Evolutionary conservation across 352 stramenopile species (phyloP).

Genomic region (Phytopythium ostracodes): DNA sequence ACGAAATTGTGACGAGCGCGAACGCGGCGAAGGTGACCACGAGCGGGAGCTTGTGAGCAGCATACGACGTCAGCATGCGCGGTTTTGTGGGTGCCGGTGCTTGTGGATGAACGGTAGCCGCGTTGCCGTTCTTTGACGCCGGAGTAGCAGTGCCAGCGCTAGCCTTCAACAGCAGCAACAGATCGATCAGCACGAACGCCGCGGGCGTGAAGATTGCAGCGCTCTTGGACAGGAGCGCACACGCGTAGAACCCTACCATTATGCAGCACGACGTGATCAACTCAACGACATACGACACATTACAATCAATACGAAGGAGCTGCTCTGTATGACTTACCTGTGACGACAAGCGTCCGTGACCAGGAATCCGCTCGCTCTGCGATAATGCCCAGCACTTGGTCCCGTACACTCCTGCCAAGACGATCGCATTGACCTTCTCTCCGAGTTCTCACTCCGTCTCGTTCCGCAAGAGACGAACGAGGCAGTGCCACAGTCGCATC

Average conservation of each 20-base stretch:
- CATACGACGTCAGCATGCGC: constrained; percentile 13
- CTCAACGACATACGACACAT: constrained; percentile 8
- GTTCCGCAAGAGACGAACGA: background rate
- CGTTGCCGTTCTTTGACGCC: background rate
- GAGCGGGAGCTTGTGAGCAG: constrained; percentile 21
- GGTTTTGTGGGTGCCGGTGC: constrained; percentile 10
- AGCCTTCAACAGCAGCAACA: constrained; percentile 14
- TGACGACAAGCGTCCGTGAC: constrained; percentile 1
- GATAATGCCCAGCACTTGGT: background rate
- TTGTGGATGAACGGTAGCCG: background rate
- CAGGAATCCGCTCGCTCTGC: background rate
- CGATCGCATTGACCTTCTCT: background rate
- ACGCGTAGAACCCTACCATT: constrained; percentile 26
- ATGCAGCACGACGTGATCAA: constrained; percentile 12
- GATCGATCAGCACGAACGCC: constrained; percentile 34
- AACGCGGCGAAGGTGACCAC: constrained; percentile 20
- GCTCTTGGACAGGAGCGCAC: constrained; percentile 54
- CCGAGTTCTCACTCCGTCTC: background rate
- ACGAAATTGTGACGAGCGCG: constrained; percentile 33
- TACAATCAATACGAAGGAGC: constrained; percentile 7
- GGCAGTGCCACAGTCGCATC: background rate
- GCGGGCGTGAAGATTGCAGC: constrained; percentile 37
- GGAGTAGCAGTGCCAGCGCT: background rate
- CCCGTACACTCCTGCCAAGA: background rate
- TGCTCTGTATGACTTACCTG: background rate